phyloP scores from a whole-genome alignment of 345 rosid genomes.

The Populus nigra region DNA sequence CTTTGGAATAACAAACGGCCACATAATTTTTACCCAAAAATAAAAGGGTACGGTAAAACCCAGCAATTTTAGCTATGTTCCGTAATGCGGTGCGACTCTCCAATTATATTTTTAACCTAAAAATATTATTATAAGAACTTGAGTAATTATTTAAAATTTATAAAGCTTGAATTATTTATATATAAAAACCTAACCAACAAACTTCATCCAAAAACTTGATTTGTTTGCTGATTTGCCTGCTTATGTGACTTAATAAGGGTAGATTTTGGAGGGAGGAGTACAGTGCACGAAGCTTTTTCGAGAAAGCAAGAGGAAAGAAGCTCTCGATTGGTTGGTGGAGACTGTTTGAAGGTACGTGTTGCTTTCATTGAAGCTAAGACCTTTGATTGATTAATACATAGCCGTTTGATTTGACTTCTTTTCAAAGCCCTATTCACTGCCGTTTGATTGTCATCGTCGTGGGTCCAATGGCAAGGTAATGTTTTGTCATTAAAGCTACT shows the following conservation, averaged over 20 bases:
- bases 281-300: slow-evolving; percentile 14
- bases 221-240: neutral
- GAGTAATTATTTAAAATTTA: no score
- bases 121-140: no score
- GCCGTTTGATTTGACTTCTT: slow-evolving; percentile 18
- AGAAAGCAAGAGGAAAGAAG: slow-evolving; percentile 10
- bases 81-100: no score
- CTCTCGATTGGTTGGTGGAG: slow-evolving; percentile 19
- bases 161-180: no score
- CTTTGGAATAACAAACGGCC: neutral
- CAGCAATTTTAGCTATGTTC: neutral
- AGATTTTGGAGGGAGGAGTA: neutral
- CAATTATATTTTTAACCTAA: no score
- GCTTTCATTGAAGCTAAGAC: slow-evolving; percentile 9
- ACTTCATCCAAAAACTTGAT: no score
- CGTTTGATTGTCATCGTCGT: slow-evolving; percentile 20
- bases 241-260: neutral
- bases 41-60: neutral
- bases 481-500: no score
- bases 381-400: neutral
- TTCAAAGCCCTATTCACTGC: slow-evolving; percentile 14
- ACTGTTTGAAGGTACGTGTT: slow-evolving; percentile 9
- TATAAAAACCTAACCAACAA: no score
- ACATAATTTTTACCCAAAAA: neutral
- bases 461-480: neutral